Conservation (phyloP, 768 basidiomycete species). For the Suillus luteus region DNA sequence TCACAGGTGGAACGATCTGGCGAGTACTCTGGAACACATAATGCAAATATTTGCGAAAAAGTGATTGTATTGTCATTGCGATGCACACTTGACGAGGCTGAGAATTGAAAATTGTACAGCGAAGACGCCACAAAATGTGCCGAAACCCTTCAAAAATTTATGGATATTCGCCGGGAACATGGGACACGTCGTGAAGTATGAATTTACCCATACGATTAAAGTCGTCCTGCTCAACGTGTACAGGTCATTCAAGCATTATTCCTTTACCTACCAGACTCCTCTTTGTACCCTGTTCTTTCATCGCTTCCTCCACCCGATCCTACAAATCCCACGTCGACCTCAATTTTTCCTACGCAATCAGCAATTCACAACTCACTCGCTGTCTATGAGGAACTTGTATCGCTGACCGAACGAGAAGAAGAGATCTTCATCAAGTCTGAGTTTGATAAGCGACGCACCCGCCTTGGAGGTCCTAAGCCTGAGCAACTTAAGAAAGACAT, state of each 20-base stretch:
- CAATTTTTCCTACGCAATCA: slow-evolving; percentile 56
- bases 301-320: slow-evolving; percentile 72
- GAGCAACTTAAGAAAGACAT: slow-evolving; percentile 65
- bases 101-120: slow-evolving; percentile 39
- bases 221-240: slow-evolving; percentile 1
- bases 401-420: slow-evolving; percentile 66
- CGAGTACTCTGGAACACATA: slow-evolving; percentile 54
- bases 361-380: slow-evolving; percentile 72
- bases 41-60: slow-evolving; percentile 56
- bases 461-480: slow-evolving; percentile 67
- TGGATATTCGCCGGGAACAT: slow-evolving; percentile 60
- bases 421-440: slow-evolving; percentile 58
- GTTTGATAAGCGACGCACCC: slow-evolving; percentile 73
- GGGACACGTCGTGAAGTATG: slow-evolving; percentile 63
- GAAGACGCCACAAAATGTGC: slow-evolving; percentile 79
- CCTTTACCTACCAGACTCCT: slow-evolving; percentile 74
- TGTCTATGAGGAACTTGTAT: slow-evolving; percentile 70
- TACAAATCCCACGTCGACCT: slow-evolving; percentile 69
- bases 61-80: slow-evolving; percentile 43
- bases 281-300: slow-evolving; percentile 60
- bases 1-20: slow-evolving; percentile 58
- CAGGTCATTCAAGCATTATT: slow-evolving; percentile 70
- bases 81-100: background rate
- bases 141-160: slow-evolving; percentile 75
- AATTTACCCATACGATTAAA: slow-evolving; percentile 6